A percentile compares a stretch with the other conserved stretches of the same genome.
These are phyloP conservation scores for Neurospora terricola DNA, from an alignment of 495 filamentous ascomycete species.

Conservation along the genomic window DNA sequence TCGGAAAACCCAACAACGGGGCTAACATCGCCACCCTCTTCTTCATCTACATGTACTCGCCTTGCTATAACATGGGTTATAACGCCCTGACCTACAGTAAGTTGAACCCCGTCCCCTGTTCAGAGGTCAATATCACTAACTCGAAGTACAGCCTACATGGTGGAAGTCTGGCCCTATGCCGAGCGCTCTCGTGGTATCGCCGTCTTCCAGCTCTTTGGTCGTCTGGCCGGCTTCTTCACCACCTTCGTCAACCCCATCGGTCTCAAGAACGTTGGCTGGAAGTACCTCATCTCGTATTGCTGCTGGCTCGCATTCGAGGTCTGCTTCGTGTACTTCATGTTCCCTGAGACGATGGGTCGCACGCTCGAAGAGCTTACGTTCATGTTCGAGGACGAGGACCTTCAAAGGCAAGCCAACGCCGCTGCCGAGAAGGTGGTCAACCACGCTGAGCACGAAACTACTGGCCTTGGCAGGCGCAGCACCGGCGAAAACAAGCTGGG, in stretches of 20 bases:
- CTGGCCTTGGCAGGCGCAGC: neutral
- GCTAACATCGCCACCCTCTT: constrained; percentile 40
- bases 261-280: constrained; percentile 47
- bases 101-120: neutral
- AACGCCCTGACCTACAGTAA: constrained; percentile 58
- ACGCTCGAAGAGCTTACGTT: constrained; percentile 58
- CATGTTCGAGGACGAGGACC: constrained; percentile 36
- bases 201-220: constrained; percentile 53
- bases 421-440: constrained; percentile 33
- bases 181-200: constrained; percentile 52
- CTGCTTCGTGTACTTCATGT: constrained; percentile 51
- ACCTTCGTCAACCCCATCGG: constrained; percentile 60
- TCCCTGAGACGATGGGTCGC: constrained; percentile 51
- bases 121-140: neutral
- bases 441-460: constrained; percentile 1
- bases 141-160: constrained; percentile 42
- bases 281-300: constrained; percentile 42
- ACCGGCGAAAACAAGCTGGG: neutral
- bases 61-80: constrained; percentile 58
- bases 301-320: constrained; percentile 50
- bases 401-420: constrained; percentile 26
- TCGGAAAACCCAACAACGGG: constrained; percentile 25
- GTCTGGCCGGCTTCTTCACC: constrained; percentile 34
- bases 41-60: constrained; percentile 55
- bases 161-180: constrained; percentile 56